Base-by-base conservation (phyloP, 164 flowering plant species). In the Malania oleifera region DNA sequence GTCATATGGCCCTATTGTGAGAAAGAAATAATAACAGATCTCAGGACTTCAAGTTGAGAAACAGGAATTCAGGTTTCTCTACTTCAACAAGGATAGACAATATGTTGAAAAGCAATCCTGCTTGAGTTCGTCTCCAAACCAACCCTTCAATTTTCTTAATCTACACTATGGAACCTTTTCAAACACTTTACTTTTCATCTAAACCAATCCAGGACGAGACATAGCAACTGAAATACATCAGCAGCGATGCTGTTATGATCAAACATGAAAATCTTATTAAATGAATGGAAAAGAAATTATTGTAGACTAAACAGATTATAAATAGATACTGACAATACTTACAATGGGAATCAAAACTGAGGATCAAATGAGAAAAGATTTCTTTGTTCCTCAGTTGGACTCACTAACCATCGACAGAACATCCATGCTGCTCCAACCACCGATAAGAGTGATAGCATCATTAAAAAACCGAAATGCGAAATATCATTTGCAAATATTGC, bases 401-500 rank as follows among this genome's bases (percentile, higher is more conserved):
- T 85, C 58, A 65, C 39, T 70, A 91, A 59, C 99, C 97, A 91
- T 53, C 70, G 61, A 60, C 96, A 91, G 74, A 85, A 95, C 77
- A 89, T 68, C 77, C 74, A 85, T 25, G 99, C 87, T 48, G 99
- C 92, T 22, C 85, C 99, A 60, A 85, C 86, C 45, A 87, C 99
- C 0, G 99, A 84, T 4, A 84, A 27, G 29, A 89, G 86, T 44
- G 99, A 95, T 0, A 95, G 80, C 73, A 79, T 68, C n/a, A 90
- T 98, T 19, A 95, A 78, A 65, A 79, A 75, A 47, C 96, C 96
- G 59, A 91, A 95, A 75, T 84, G 88, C 48, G 97, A 95, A 45
- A 77, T 79, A 67, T 95, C 96, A 63, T 91, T 95, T 38, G 90
- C 99, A 55, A 91, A 51, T 66, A 91, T 95, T 20, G 90, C 97